Evolutionary conservation across 768 basidiomycete species (phyloP).

Genomic region (Coprinellus micaceus): DNA sequence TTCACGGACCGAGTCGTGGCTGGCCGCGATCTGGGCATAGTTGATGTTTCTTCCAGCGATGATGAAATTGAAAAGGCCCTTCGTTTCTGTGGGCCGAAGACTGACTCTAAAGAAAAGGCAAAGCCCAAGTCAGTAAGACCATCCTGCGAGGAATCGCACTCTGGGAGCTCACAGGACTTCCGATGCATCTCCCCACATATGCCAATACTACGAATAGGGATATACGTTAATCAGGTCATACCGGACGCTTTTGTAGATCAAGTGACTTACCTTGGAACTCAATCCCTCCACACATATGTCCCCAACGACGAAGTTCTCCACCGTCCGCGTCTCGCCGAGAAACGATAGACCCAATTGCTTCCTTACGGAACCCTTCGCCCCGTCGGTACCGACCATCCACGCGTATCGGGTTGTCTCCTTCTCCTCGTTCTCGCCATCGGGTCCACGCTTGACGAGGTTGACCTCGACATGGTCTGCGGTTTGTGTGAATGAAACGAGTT

Average conservation of each 20-base stretch:
- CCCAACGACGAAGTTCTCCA: constrained; percentile 35
- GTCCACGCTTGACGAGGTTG: constrained; percentile 26
- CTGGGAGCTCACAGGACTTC: constrained; percentile 26
- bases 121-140: no score
- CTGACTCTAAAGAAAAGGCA: constrained; percentile 13
- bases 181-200: constrained; percentile 42
- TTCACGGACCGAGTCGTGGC: constrained; percentile 11
- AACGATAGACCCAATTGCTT: constrained; percentile 39
- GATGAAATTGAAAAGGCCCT: constrained; percentile 21
- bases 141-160: background rate
- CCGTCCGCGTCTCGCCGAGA: constrained; percentile 34
- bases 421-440: constrained; percentile 17
- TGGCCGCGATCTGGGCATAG: constrained; percentile 14
- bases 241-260: background rate
- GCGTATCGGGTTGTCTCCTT: constrained; percentile 28
- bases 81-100: constrained; percentile 19
- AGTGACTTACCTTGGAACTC: constrained; percentile 30
- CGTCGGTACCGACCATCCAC: constrained; percentile 44
- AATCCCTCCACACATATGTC: constrained; percentile 42
- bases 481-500: constrained; percentile 42
- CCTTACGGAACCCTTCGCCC: constrained; percentile 40
- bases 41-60: constrained; percentile 18
- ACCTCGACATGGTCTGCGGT: constrained; percentile 32
- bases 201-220: constrained; percentile 49
- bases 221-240: background rate